Base-by-base conservation (phyloP, 495 filamentous ascomycete genomes). In the Astrothelium macrocarpum region DNA sequence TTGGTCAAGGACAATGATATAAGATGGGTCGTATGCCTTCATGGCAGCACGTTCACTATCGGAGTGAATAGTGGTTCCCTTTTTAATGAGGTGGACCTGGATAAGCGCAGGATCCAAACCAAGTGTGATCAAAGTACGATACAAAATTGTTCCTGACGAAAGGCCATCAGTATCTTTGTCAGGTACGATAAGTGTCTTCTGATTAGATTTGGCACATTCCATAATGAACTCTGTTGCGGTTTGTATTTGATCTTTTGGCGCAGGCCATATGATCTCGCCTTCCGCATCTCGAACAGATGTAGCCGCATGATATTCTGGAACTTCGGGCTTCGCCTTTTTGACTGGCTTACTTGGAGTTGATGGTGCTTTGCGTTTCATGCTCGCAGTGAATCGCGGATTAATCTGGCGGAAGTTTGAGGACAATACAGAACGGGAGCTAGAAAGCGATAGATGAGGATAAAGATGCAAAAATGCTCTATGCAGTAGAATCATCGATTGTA, bases 131-230 rank as follows among this genome's bases (percentile, higher is more conserved):
- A 87, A 77, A 0, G 82, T 84, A 64, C 77, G 78, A 59, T 79
- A 71, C 14, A 87, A 66, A 25, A 86, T 85, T 1, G 79, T 81
- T 1, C 84, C 84, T 1, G 84, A 78, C 43, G 77, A 76, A 18
- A 87, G 73, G 4, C 84, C 84, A 71, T 87, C 84, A 25, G 81
- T 81, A 69, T 85, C 84, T 65, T 85, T 85, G 70, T 85, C 84
- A 3, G 84, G 84, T 1, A 82, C 75, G 28, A 87, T 78, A 49
- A 86, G 72, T 0, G 69, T 73, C 20, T 67, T 69, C 32, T 69
- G 53, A 26, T 69, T 62, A 2, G 74, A 61, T 61, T 71, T 53
- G n/a, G 67, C 67, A 59, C 67, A 83, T 70, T 81, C 77, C 39
- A 62, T 67, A 32, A 85, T 75, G 62, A 82, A 78, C 11, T 59